Evolutionary conservation across 495 filamentous ascomycete species (phyloP), one percentile per base, ranked within the genome.

Genomic region (Chaetomium cochliodes): DNA sequence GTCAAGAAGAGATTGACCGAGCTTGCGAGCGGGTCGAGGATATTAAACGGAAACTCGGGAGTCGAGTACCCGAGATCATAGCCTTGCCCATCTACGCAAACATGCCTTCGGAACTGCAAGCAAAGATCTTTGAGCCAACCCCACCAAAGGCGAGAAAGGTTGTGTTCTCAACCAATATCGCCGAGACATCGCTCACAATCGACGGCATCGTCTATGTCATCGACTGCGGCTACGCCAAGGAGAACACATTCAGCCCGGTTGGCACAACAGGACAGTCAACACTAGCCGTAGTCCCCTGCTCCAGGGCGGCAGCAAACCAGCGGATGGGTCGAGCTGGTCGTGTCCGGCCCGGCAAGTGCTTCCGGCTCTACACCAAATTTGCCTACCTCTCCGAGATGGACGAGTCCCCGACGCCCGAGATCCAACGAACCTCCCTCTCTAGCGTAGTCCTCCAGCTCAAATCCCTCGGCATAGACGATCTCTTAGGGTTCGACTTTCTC

Each of bases 401-500:
- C 60, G 92, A 96, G 72, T 91, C 86, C 65, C 96, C 96, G 0
- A 93, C 89, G 0, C 96, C 96, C 0, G 94, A 98, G 73, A 98
- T 98, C 64, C 92, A 96, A 72, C 85, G 94, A 12, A 92, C 91
- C 0, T 96, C 96, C 63, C 81, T 98, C 16, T 94, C 88, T 68
- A 82, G 86, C 37, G 87, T 96, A 2, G 91, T 97, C 15, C 80
- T 98, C 20, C 84, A 93, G 68, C 80, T 98, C 12, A 97, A 96
- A 73, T 89, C 89, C 1, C 83, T 98, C 16, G 96, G 96, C 15
- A 96, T 98, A 71, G 93, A 97, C 72, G 89, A 98, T 67, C 85
- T 98, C 0, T 84, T 98, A 13, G 88, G 93, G 47, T 98, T 98
- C 68, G 94, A 98, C 70, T 98, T 96, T 73, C 92, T 98, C 86